Percentiles rank a stretch among this genome's conserved stretches.
Conservation (phyloP, 768 basidiomycete species). For the Kondoa malvinella region DNA sequence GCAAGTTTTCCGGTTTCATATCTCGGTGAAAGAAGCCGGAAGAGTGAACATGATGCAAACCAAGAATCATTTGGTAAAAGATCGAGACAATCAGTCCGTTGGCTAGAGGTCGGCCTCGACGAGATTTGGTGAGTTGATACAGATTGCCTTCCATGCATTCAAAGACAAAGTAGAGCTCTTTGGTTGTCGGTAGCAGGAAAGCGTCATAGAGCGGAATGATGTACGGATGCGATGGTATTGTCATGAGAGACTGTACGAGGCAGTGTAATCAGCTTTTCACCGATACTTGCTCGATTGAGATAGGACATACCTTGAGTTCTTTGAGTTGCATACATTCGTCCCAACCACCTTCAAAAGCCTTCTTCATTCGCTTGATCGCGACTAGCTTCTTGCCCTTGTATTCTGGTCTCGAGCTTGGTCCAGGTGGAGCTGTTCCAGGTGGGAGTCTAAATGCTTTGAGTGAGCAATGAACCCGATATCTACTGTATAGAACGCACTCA, state of each 20-base stretch:
- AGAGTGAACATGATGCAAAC: slow-evolving; percentile 78
- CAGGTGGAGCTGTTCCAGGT: slow-evolving; percentile 25
- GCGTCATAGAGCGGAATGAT: slow-evolving; percentile 98
- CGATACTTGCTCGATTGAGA: background rate
- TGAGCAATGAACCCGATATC: slow-evolving; percentile 24
- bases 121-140: slow-evolving; percentile 94
- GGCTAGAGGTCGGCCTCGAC: slow-evolving; percentile 87
- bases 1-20: slow-evolving; percentile 98
- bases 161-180: slow-evolving; percentile 97
- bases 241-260: slow-evolving; percentile 59
- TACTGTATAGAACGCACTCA: slow-evolving; percentile 49
- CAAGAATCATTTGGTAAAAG: slow-evolving; percentile 76
- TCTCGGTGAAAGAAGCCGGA: slow-evolving; percentile 96
- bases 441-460: slow-evolving; percentile 38
- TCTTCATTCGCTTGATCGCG: slow-evolving; percentile 96
- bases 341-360: slow-evolving; percentile 95
- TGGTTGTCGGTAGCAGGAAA: slow-evolving; percentile 85
- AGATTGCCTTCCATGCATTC: slow-evolving; percentile 99
- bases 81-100: slow-evolving; percentile 89
- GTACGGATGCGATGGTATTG: slow-evolving; percentile 85
- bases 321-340: slow-evolving; percentile 87
- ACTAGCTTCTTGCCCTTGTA: slow-evolving; percentile 89
- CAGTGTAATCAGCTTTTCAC: background rate
- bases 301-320: slow-evolving; percentile 65
- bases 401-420: slow-evolving; percentile 45